phyloP scores from a whole-genome alignment of 176 grass and related monocot genomes.

The Oryza brachyantha region DNA sequence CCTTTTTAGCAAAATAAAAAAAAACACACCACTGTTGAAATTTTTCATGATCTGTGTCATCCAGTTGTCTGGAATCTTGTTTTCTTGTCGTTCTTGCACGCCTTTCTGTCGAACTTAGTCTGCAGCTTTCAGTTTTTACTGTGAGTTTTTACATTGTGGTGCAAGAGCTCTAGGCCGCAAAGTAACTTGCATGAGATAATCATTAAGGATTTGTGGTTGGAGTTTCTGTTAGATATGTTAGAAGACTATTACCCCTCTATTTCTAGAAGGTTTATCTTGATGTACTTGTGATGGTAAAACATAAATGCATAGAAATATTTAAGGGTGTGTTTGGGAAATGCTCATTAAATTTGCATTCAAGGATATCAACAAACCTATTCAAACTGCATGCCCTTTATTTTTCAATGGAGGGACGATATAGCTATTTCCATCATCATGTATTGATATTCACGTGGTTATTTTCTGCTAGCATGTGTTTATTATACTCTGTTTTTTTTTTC shows the following conservation, averaged over 20 bases:
- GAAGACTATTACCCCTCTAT: neutral
- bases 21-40: neutral
- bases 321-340: neutral
- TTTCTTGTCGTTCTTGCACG: neutral
- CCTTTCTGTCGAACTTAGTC: neutral
- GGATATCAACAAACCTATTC: neutral
- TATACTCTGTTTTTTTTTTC: no score
- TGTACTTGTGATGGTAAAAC: no score
- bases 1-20: neutral
- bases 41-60: neutral
- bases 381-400: neutral
- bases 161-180: neutral
- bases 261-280: no score
- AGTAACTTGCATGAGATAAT: neutral
- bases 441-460: constrained; percentile 7
- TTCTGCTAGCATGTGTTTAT: constrained; percentile 16
- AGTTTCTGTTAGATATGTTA: constrained; percentile 5
- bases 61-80: neutral
- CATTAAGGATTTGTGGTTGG: neutral
- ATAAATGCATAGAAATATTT: no score
- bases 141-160: neutral
- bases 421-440: constrained; percentile 8
- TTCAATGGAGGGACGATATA: neutral
- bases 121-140: neutral
- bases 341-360: neutral